These are phyloP conservation scores for Cytospora schulzeri DNA, from an alignment of 2,329 filamentous ascomycete genomes.

Conservation along the genomic window DNA sequence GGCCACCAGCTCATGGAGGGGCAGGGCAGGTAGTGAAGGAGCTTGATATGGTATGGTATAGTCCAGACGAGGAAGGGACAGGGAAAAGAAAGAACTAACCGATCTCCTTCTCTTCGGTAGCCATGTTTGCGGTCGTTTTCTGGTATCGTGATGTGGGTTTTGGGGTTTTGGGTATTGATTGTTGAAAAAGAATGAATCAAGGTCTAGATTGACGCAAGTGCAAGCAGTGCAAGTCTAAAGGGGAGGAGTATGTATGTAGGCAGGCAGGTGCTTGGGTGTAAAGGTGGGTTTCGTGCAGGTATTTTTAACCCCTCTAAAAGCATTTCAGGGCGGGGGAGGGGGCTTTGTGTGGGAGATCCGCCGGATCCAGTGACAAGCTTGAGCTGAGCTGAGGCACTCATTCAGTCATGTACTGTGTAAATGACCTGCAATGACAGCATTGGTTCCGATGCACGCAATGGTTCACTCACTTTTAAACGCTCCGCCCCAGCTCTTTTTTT, in stretches of 20 bases:
- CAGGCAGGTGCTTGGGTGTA: constrained; percentile 19
- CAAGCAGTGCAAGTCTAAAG: constrained; percentile 23
- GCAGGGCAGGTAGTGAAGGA: constrained; percentile 4
- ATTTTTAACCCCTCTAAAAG: constrained; percentile 29
- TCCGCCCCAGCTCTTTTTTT: constrained; percentile 4
- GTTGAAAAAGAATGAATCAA: constrained; percentile 15
- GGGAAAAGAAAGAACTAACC: constrained; percentile 36
- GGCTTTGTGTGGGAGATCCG: constrained; percentile 32
- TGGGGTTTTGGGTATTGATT: constrained; percentile 1
- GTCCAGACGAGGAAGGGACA: neutral
- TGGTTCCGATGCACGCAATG: neutral
- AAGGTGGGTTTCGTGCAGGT: constrained; percentile 25
- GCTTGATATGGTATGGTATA: constrained; percentile 10
- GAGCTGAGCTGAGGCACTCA: neutral
- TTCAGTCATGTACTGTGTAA: neutral
- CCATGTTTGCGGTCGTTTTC: constrained; percentile 36
- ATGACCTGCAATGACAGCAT: constrained; percentile 22
- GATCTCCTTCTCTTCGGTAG: constrained; percentile 43
- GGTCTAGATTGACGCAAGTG: constrained; percentile 17
- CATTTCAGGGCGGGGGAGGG: constrained; percentile 35
- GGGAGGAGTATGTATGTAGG: neutral
- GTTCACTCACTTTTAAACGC: neutral
- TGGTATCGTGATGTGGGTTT: constrained; percentile 1
- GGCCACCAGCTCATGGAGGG: neutral
- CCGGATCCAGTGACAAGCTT: constrained; percentile 22